These are phyloP conservation scores for Suhomyces choctaworum DNA, from an alignment of 1,139 yeast genomes.

Conservation along the genomic window DNA sequence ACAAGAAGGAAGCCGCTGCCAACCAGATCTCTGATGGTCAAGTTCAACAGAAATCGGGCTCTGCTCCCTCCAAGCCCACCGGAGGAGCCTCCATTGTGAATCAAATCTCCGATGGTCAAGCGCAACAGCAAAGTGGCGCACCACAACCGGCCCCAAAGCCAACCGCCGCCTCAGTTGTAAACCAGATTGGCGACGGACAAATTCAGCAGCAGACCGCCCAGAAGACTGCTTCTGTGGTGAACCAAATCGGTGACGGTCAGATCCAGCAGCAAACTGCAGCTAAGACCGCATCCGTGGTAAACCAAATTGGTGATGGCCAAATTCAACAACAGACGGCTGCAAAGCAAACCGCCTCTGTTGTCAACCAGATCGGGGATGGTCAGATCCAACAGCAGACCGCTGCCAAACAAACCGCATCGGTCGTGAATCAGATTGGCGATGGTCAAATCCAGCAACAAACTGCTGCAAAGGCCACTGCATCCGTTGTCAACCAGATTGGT, in stretches of 20 bases:
- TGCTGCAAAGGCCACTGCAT: constrained; percentile 21
- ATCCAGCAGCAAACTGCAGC: constrained; percentile 19
- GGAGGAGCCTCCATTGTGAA: constrained; percentile 9
- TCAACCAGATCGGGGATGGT: constrained; percentile 41
- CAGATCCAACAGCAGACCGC: constrained; percentile 44
- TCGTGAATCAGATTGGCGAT: constrained; percentile 38
- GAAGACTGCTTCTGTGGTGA: constrained; percentile 28
- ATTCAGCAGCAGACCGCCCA: constrained; percentile 31
- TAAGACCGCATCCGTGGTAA: constrained; percentile 27
- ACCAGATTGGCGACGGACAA: constrained; percentile 48
- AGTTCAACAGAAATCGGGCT: background rate
- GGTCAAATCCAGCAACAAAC: constrained; percentile 49
- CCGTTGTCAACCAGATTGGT: constrained; percentile 25
- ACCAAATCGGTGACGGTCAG: constrained; percentile 40
- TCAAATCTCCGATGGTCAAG: constrained; percentile 26
- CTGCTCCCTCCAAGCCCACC: no score
- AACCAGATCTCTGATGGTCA: background rate
- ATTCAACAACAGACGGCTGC: constrained; percentile 37
- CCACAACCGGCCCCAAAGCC: constrained; percentile 10
- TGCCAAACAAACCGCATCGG: constrained; percentile 33
- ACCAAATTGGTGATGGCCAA: constrained; percentile 44
- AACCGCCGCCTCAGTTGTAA: constrained; percentile 19
- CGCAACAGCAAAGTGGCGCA: constrained; percentile 20
- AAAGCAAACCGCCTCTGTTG: constrained; percentile 25
- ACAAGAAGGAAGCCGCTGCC: constrained; percentile 16